A percentile compares a stretch with the other conserved stretches of the same genome.
These are phyloP conservation scores for Saccharomyces hybrid DNA, from an alignment of 1,139 yeast species.

Conservation along the genomic window DNA sequence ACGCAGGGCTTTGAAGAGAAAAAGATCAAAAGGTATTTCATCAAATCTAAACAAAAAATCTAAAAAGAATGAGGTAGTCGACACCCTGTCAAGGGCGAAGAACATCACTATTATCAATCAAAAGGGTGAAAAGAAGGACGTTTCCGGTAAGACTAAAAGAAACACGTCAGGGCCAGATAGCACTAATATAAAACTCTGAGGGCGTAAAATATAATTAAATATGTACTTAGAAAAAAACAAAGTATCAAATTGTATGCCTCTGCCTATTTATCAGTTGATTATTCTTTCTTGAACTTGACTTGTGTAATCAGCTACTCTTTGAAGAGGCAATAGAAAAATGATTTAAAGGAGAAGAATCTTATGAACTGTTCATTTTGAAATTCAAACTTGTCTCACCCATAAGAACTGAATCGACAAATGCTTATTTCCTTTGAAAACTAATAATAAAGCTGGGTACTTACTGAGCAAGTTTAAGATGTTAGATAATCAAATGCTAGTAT, in stretches of 20 bases:
- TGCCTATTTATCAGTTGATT: background rate
- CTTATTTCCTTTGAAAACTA: background rate
- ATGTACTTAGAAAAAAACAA: background rate
- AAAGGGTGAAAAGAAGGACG: conserved; percentile 69
- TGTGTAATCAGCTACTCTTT: background rate
- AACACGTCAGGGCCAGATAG: conserved; percentile 24
- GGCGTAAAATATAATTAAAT: background rate
- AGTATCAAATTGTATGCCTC: background rate
- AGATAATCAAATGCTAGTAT: background rate
- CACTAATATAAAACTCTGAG: conserved; percentile 28
- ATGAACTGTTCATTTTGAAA: background rate
- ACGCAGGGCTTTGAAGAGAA: conserved; percentile 80
- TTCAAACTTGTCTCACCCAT: background rate
- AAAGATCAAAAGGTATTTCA: conserved; percentile 51
- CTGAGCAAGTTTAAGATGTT: too few species aligned
- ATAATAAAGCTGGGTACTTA: too few species aligned
- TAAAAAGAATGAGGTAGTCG: conserved; percentile 57
- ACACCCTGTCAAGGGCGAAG: conserved; percentile 65
- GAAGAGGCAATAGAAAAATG: background rate
- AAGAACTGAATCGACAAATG: background rate
- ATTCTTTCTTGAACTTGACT: background rate
- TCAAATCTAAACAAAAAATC: conserved; percentile 33
- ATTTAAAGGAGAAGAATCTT: background rate
- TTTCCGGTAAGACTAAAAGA: conserved; percentile 58
- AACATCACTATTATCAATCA: conserved; percentile 74